A percentile compares a stretch with the other conserved stretches of the same genome.
Evolutionary conservation across 345 rosid genomes (phyloP).

Genomic region (Luvunga scandens): DNA sequence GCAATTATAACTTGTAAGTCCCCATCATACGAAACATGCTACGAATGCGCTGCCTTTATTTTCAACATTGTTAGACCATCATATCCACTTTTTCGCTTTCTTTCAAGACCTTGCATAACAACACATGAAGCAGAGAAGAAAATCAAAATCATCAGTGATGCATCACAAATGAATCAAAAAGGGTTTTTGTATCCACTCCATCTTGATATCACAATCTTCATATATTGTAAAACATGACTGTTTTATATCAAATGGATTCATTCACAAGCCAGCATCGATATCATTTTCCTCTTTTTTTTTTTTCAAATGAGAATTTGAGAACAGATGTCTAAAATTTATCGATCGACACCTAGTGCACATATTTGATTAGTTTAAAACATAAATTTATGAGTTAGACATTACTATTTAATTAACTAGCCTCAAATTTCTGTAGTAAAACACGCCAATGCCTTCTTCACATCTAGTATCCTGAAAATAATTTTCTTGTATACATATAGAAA

Average conservation of each 20-base stretch:
- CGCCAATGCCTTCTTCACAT: no score
- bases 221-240: background rate
- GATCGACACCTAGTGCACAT: no score
- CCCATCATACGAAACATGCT: background rate
- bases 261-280: background rate
- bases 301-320: no score
- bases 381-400: no score
- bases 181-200: background rate
- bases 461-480: background rate
- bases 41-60: conserved; percentile 17
- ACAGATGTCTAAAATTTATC: no score
- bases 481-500: no score
- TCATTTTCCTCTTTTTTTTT: no score
- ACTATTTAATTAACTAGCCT: no score
- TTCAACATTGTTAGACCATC: background rate
- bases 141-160: background rate
- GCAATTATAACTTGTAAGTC: background rate
- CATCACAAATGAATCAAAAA: background rate
- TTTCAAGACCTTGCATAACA: background rate
- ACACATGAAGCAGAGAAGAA: background rate
- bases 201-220: background rate
- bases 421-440: no score
- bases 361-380: no score
- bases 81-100: background rate
- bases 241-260: background rate